These are phyloP conservation scores for Cystofilobasidium capitatum DNA, from an alignment of 768 basidiomycete genomes.

Conservation along the genomic window DNA sequence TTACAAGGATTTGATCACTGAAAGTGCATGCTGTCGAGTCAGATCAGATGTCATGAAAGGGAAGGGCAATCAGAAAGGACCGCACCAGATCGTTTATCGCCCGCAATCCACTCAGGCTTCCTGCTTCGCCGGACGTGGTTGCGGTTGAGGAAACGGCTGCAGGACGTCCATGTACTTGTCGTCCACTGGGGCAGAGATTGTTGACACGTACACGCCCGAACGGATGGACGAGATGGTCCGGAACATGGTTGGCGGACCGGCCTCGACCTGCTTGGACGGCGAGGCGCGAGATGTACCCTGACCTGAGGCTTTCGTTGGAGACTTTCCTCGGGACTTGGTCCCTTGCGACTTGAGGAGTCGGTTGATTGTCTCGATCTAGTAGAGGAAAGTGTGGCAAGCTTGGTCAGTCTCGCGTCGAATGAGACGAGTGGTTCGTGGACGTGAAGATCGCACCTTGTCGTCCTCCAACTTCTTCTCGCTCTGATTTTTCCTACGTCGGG, in stretches of 20 bases:
- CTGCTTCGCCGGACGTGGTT: too few species aligned
- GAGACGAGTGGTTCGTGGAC: background rate
- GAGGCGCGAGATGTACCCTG: background rate
- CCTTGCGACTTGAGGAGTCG: conserved; percentile 17
- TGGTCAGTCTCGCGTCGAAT: background rate
- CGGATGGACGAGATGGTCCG: conserved; percentile 3
- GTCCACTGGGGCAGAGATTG: conserved; percentile 2
- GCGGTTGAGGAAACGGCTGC: too few species aligned
- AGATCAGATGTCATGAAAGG: too few species aligned
- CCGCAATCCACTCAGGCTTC: too few species aligned
- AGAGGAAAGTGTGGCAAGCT: background rate
- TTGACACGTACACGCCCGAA: background rate
- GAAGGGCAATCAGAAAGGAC: too few species aligned
- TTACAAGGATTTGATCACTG: too few species aligned
- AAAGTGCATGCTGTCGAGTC: too few species aligned
- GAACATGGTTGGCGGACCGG: conserved; percentile 8
- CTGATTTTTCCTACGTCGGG: conserved; percentile 15
- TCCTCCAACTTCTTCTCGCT: conserved; percentile 23
- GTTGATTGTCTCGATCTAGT: conserved; percentile 25
- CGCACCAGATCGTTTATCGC: too few species aligned
- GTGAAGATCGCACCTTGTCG: conserved; percentile 10
- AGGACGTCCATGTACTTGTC: background rate
- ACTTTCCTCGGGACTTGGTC: background rate
- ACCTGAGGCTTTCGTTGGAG: background rate
- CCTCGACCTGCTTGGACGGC: conserved; percentile 2